Evolutionary conservation across 345 rosid genomes (phyloP).

Genomic region (Bruguiera sexangula): DNA sequence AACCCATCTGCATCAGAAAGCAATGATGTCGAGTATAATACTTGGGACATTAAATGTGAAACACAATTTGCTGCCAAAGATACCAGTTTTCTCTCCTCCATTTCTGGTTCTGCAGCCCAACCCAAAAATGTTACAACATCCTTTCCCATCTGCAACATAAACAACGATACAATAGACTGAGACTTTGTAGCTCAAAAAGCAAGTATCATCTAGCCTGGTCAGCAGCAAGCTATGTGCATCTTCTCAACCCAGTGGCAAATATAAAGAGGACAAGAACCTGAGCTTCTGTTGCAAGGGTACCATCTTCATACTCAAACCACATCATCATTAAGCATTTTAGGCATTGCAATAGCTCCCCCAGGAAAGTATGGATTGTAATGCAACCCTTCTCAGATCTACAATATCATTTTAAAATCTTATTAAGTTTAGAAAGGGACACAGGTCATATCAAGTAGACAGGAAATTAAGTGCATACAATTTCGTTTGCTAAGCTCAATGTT

Average conservation of each 20-base stretch:
- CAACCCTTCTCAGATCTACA: conserved; percentile 85
- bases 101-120: conserved; percentile 99
- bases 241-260: neutral
- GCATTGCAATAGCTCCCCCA: conserved; percentile 99
- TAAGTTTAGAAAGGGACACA: neutral
- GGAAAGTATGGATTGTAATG: conserved; percentile 99
- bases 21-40: conserved; percentile 2
- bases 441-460: neutral
- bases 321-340: conserved; percentile 90
- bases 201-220: neutral
- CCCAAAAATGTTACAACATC: conserved; percentile 81
- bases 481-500: too few relatives aligned
- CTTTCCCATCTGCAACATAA: conserved; percentile 85
- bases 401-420: neutral
- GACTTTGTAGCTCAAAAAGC: neutral
- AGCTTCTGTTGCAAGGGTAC: conserved; percentile 95
- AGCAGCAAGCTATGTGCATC: neutral
- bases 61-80: neutral
- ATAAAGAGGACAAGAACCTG: conserved; percentile 50
- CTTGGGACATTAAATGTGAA: neutral
- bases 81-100: conserved; percentile 99
- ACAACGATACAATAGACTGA: neutral
- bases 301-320: conserved; percentile 97
- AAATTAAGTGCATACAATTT: neutral
- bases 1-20: conserved; percentile 76